Conservation (phyloP, 306 rosid genomes). For the Ormosia semicastrata region DNA sequence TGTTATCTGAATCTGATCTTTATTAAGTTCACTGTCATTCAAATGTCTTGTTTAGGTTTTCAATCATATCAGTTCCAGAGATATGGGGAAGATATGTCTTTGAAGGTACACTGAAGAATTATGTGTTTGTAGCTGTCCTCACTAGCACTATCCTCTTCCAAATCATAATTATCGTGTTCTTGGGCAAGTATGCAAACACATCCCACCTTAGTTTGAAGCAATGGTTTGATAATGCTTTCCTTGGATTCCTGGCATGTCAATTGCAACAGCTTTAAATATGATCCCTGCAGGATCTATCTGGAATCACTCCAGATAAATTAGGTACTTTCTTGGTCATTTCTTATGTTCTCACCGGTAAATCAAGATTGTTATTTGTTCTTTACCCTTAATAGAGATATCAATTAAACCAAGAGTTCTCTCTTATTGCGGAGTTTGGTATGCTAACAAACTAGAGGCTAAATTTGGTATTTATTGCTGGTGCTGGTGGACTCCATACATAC, state of each 20-base stretch:
- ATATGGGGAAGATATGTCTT: slow-evolving; percentile 95
- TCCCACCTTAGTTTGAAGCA: slow-evolving; percentile 68
- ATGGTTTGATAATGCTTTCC: slow-evolving; percentile 60
- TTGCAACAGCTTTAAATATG: slow-evolving; percentile 83
- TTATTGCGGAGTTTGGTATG: background rate
- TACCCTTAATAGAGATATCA: slow-evolving; percentile 1
- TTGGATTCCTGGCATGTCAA: slow-evolving; percentile 90
- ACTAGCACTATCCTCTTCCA: slow-evolving; percentile 78
- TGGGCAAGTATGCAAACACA: slow-evolving; percentile 87
- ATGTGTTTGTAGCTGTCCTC: slow-evolving; percentile 79
- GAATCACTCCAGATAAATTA: slow-evolving; percentile 28
- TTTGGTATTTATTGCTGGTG: slow-evolving; percentile 14
- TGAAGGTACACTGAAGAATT: slow-evolving; percentile 74
- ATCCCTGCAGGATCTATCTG: slow-evolving; percentile 60
- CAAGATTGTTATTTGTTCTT: slow-evolving; percentile 17
- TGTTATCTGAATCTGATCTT: slow-evolving; percentile 5
- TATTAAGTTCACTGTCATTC: slow-evolving; percentile 2
- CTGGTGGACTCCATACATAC: background rate
- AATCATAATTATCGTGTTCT: slow-evolving; percentile 69
- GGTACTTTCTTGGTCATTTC: slow-evolving; percentile 27
- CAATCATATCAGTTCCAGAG: slow-evolving; percentile 94
- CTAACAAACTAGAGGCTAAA: slow-evolving; percentile 17
- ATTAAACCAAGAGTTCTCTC: background rate
- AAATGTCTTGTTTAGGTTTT: slow-evolving; percentile 58
- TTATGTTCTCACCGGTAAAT: background rate